These are phyloP conservation scores for Fraxinus excelsior DNA, from an alignment of 257 asterid species.

Conservation along the genomic window DNA sequence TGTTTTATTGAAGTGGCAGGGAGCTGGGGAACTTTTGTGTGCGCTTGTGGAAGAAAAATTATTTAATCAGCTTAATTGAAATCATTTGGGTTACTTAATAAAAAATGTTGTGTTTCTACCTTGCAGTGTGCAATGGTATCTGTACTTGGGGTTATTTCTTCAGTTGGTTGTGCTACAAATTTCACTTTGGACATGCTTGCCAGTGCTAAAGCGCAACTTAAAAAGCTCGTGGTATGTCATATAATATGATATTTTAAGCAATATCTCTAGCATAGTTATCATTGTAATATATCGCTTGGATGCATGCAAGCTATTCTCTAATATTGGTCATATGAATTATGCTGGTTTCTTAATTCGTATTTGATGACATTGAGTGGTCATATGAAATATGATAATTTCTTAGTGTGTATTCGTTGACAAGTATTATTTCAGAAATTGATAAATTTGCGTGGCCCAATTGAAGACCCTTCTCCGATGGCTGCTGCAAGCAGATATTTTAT, in stretches of 20 bases:
- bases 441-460: conserved; percentile 62
- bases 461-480: conserved; percentile 86
- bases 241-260: conserved; percentile 14
- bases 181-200: conserved; percentile 66
- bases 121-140: conserved; percentile 70
- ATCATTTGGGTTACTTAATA: neutral
- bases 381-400: conserved; percentile 6
- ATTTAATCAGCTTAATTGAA: conserved; percentile 10
- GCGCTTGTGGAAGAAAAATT: neutral
- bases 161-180: conserved; percentile 46
- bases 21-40: neutral
- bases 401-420: conserved; percentile 30
- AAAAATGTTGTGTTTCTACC: conserved; percentile 17
- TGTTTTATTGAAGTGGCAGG: neutral
- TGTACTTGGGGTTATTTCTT: conserved; percentile 62
- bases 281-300: conserved; percentile 1
- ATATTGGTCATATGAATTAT: conserved; percentile 17
- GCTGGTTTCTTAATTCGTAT: conserved; percentile 15
- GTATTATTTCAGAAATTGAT: conserved; percentile 59
- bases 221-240: conserved; percentile 63
- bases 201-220: conserved; percentile 67
- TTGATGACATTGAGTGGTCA: conserved; percentile 17
- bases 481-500: conserved; percentile 59
- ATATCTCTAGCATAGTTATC: conserved; percentile 8
- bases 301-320: conserved; percentile 16